These are phyloP conservation scores for Heliamphora exappendiculata DNA, from an alignment of 148 eudicot species.

Conservation along the genomic window DNA sequence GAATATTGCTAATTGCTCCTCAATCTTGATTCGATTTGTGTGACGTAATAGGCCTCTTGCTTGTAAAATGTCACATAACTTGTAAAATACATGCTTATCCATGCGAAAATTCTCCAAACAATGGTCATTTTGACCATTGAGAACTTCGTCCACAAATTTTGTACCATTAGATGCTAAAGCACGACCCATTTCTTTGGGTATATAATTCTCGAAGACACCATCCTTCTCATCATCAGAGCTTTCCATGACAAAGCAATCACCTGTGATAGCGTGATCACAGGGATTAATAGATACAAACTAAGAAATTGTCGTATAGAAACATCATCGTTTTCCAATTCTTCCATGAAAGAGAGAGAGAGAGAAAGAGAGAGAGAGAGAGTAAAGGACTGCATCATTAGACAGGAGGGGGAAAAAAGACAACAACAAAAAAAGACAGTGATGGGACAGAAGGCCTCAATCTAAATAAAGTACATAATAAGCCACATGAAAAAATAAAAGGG, in stretches of 20 bases:
- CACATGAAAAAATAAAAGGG: too few species aligned
- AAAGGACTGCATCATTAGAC: neutral
- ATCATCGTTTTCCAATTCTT: neutral
- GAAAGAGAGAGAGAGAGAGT: too few species aligned
- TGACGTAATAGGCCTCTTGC: conserved; percentile 27
- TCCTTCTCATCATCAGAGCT: conserved; percentile 29
- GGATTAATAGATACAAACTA: neutral
- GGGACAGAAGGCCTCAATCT: neutral
- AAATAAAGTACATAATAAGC: neutral
- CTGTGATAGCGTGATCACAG: conserved; percentile 4
- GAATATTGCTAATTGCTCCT: conserved; percentile 42
- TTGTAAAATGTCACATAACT: conserved; percentile 30
- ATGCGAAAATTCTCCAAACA: conserved; percentile 39
- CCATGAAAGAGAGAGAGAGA: too few species aligned
- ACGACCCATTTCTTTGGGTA: conserved; percentile 11
- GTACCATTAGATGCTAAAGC: conserved; percentile 13
- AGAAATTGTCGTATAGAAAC: neutral
- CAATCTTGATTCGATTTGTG: conserved; percentile 32
- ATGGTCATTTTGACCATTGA: conserved; percentile 24
- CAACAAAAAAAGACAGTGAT: too few species aligned
- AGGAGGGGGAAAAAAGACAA: neutral
- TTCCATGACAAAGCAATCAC: conserved; percentile 22
- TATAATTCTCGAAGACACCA: conserved; percentile 6
- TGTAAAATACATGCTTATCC: conserved; percentile 35
- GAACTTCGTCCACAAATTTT: conserved; percentile 37